A percentile compares a stretch with the other conserved stretches of the same genome.
Evolutionary conservation across 2,329 filamentous ascomycete species (phyloP).

Genomic region (Trichophyton rubrum): DNA sequence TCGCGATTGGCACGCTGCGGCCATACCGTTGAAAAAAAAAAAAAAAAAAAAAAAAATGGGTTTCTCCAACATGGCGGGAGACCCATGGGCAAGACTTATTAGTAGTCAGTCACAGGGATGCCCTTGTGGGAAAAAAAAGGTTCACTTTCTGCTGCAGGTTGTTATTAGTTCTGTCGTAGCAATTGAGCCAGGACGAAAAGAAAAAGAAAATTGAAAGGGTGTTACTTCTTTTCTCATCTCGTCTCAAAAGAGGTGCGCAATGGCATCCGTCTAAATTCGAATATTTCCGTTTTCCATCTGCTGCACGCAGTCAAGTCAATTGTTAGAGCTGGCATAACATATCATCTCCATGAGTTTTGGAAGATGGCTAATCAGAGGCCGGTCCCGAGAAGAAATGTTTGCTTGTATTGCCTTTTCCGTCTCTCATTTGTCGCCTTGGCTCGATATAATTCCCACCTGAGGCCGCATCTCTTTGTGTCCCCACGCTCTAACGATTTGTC

Average conservation of each 20-base stretch:
- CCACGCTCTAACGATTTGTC: slow-evolving; percentile 2
- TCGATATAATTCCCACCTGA: neutral
- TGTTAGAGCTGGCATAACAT: neutral
- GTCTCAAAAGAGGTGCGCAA: neutral
- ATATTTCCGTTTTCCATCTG: neutral
- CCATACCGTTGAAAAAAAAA: neutral
- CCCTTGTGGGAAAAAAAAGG: slow-evolving; percentile 1
- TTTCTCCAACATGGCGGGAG: neutral
- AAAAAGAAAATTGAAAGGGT: neutral
- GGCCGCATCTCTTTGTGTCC: neutral
- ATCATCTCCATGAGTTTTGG: neutral
- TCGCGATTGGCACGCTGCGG: slow-evolving; percentile 3
- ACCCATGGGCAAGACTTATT: neutral
- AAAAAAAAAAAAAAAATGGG: too few species aligned
- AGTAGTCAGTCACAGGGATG: neutral
- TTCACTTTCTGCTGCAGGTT: neutral
- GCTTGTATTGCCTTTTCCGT: neutral
- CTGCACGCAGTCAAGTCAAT: neutral
- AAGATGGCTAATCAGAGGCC: neutral
- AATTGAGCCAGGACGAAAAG: neutral
- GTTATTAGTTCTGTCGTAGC: neutral
- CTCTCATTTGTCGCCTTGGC: neutral
- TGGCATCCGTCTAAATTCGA: too few species aligned
- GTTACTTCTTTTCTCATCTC: neutral
- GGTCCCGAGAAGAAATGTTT: neutral